Percentiles rank a stretch among this genome's conserved stretches.
Evolutionary conservation across 2,329 filamentous ascomycete genomes (phyloP).

Genomic region (Clarireedia monteithiana): DNA sequence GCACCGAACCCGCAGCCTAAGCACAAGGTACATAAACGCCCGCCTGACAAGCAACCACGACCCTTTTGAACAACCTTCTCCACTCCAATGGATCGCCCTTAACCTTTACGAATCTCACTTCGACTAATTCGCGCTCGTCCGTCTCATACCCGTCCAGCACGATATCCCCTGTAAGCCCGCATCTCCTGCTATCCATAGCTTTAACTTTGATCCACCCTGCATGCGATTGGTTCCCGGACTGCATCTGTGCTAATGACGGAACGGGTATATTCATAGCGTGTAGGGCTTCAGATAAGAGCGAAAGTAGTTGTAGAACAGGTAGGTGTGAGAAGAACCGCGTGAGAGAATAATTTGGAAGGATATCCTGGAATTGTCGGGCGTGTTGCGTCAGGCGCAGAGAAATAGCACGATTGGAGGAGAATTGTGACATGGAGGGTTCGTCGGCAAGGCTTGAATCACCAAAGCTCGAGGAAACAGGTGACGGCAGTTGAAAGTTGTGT

Average conservation of each 20-base stretch:
- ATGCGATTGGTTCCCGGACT: constrained; percentile 40
- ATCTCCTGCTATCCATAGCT: constrained; percentile 63
- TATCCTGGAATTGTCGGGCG: constrained; percentile 81
- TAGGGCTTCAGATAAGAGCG: constrained; percentile 72
- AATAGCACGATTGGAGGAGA: constrained; percentile 69
- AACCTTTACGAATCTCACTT: constrained; percentile 86
- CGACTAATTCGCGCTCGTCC: constrained; percentile 55
- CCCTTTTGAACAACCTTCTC: constrained; percentile 93
- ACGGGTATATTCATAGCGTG: constrained; percentile 79
- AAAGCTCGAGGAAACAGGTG: not conserved
- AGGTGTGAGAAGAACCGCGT: constrained; percentile 89
- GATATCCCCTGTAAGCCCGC: constrained; percentile 68
- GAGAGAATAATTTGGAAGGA: constrained; percentile 78
- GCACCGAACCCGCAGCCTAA: not conserved
- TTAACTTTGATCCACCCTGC: constrained; percentile 63
- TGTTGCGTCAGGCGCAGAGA: constrained; percentile 82
- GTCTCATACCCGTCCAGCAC: constrained; percentile 59
- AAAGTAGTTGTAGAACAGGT: constrained; percentile 65
- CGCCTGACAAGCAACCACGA: constrained; percentile 82
- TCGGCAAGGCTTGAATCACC: constrained; percentile 54
- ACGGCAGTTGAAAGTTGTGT: constrained; percentile 40
- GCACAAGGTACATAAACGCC: constrained; percentile 59
- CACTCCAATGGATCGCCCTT: constrained; percentile 96
- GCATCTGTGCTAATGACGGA: constrained; percentile 36
- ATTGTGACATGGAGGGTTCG: constrained; percentile 82